Percentiles rank a stretch among this genome's conserved stretches.
phyloP scores from a whole-genome alignment of 1,139 yeast species.

The Tardiomyces blankii region DNA sequence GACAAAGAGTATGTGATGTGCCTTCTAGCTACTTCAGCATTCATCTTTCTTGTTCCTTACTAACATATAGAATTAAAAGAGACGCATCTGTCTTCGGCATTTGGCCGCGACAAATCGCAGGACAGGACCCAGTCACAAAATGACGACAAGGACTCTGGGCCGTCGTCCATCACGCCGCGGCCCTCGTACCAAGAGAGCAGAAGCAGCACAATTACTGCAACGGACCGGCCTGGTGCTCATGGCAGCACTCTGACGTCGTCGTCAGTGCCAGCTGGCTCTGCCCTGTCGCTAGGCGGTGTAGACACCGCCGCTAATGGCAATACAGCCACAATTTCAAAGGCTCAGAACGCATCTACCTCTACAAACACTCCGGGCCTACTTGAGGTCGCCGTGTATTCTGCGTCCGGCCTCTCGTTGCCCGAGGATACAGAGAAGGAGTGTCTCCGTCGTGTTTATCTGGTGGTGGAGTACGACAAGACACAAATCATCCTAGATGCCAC shows the following conservation, averaged over 20 bases:
- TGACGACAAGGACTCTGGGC: background rate
- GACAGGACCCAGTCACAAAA: background rate
- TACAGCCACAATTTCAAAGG: background rate
- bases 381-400: conserved; percentile 57
- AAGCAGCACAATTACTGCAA: background rate
- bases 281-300: no score
- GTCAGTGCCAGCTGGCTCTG: no score
- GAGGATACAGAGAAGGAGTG: background rate
- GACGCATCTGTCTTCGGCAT: conserved; percentile 26
- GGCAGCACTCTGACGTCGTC: no score
- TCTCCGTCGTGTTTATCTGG: conserved; percentile 29
- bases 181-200: background rate
- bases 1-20: conserved; percentile 8
- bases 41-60: conserved; percentile 22
- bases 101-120: conserved; percentile 4
- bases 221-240: background rate
- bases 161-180: background rate
- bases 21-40: no score
- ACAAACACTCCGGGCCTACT: conserved; percentile 52
- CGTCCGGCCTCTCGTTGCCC: conserved; percentile 46
- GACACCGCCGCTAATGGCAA: no score
- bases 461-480: conserved; percentile 40
- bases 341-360: conserved; percentile 12
- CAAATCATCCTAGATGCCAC: conserved; percentile 77
- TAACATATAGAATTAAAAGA: conserved; percentile 30